These are phyloP conservation scores for Phyllosticta ampelicida DNA, from an alignment of 2,329 filamentous ascomycete species.

Conservation along the genomic window DNA sequence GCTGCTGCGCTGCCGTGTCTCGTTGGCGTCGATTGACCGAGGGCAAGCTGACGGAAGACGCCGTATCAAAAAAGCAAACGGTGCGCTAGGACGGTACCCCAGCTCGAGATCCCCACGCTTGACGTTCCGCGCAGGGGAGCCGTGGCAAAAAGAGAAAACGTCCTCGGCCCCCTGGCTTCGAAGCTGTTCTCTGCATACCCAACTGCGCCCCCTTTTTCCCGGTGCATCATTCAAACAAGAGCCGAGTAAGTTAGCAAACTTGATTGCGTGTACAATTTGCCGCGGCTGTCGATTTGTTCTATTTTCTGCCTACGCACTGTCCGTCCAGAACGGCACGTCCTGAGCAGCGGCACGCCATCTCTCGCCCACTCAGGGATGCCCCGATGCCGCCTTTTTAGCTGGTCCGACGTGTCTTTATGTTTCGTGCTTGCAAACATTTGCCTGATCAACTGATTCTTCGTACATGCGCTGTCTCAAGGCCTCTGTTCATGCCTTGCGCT, in stretches of 20 bases:
- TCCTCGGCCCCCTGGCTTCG: background rate
- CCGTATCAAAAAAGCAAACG: background rate
- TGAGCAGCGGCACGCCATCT: background rate
- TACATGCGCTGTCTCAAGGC: background rate
- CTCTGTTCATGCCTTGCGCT: background rate
- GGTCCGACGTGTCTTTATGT: background rate
- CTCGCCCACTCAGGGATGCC: background rate
- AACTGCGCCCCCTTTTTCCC: background rate
- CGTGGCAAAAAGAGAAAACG: background rate
- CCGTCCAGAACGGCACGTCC: background rate
- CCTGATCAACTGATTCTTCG: background rate
- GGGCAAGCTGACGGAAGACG: no score
- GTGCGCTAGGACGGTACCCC: background rate
- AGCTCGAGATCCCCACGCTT: background rate
- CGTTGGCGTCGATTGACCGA: background rate
- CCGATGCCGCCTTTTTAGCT: background rate
- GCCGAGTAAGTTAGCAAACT: background rate
- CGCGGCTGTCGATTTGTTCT: background rate
- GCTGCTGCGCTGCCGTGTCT: background rate
- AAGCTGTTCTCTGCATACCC: background rate
- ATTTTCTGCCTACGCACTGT: background rate
- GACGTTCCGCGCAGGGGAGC: background rate
- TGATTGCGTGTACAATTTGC: background rate
- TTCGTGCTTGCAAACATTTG: background rate
- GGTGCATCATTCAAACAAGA: background rate